Conservation (phyloP, 768 basidiomycete species). For the Podaxis sp. region DNA sequence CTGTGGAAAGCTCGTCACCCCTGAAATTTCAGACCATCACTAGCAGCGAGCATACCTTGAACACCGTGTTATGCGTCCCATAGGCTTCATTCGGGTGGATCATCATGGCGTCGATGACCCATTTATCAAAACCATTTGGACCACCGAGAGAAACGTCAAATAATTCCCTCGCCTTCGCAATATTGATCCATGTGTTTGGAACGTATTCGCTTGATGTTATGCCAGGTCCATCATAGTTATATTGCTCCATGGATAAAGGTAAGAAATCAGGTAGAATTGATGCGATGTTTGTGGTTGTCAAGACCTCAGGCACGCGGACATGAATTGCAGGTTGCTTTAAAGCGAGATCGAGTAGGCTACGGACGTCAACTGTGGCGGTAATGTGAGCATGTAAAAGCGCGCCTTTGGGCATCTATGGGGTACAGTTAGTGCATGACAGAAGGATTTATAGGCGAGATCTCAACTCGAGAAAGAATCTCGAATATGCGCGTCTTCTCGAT, state of each 20-base stretch:
- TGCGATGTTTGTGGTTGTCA: constrained; percentile 42
- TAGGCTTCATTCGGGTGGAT: constrained; percentile 76
- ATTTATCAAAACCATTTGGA: constrained; percentile 64
- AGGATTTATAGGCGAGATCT: neutral
- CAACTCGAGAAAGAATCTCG: constrained; percentile 1
- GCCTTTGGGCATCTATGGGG: constrained; percentile 76
- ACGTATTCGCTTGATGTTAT: constrained; percentile 46
- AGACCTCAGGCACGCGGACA: constrained; percentile 42
- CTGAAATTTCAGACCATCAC: neutral
- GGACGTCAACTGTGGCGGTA: constrained; percentile 66
- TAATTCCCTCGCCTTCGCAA: constrained; percentile 51
- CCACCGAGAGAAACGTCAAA: constrained; percentile 58
- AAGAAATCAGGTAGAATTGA: constrained; percentile 52
- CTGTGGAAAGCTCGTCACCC: constrained; percentile 30
- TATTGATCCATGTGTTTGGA: constrained; percentile 52
- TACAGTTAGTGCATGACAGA: neutral
- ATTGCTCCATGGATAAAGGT: constrained; percentile 39
- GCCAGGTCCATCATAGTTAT: constrained; percentile 29
- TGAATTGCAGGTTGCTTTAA: constrained; percentile 61
- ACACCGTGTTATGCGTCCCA: constrained; percentile 65
- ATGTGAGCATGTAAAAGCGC: constrained; percentile 73
- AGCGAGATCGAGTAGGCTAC: constrained; percentile 52
- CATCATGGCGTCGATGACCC: constrained; percentile 58
- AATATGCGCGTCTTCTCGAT: constrained; percentile 66
- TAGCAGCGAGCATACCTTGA: constrained; percentile 43